Evolutionary conservation across 2,329 filamentous ascomycete genomes (phyloP), one percentile per base, ranked within the genome.

Genomic region (Malbranchea zuffiana): DNA sequence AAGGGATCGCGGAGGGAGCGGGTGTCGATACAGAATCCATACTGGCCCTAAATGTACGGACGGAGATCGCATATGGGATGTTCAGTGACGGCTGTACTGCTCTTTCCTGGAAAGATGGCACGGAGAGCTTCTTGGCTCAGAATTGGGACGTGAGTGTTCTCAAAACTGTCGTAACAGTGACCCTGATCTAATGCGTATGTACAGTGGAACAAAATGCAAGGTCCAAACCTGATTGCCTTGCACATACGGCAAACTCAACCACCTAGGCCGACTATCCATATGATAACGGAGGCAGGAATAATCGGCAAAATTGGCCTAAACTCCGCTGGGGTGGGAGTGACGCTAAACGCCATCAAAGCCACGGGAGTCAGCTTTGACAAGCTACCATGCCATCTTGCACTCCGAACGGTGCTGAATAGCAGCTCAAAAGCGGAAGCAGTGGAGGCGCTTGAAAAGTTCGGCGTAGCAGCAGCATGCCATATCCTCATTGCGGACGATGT

Each of bases 291-390:
- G 48, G 71, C 67, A 1, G 71, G 71, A 5, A 61, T 74, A 11
- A 68, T 74, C 34, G 71, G 70, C 11, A 75, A 75, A 47, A 74
- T 77, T 28, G 72, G 73, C 1, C 52, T 75, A 41, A 75, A 75
- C 47, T 60, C 54, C 29, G 44, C 50, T 1, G 69, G 71, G 3
- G 69, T 77, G 0, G 72, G 70, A 1, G 68, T 71, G 0, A 66
- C 65, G 17, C 57, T 75, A 31, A 77, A 76, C 47, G 72, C 72
- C 3, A 69, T 75, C 42, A 58, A 61, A 45, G 67, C 66, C 2
- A 54, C 59, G 21, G 71, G 72, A 1, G 61, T 72, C 29, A 58
- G 67, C 35, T 52, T 57, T 4, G 52, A 52, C 2, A 61, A 61
- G 3, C 48, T 75, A 8, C 72, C 72, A 0, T 67, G 67, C 13